phyloP scores from a whole-genome alignment of 768 basidiomycete species.

The Lyophyllum decastes region DNA sequence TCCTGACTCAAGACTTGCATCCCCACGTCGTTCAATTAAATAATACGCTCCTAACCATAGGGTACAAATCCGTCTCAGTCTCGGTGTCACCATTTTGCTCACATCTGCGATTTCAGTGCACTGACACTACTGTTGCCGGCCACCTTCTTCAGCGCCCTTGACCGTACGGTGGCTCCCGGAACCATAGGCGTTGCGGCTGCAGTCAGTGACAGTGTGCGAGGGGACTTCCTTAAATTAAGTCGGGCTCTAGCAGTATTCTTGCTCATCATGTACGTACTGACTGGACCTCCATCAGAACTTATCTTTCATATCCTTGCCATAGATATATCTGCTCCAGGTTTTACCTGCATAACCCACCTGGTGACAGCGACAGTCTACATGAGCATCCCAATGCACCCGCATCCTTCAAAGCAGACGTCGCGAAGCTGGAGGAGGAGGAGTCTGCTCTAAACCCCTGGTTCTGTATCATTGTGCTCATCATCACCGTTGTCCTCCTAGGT shows the following conservation, averaged over 20 bases:
- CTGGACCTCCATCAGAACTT: too few relatives aligned
- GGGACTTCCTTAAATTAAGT: slow-evolving; percentile 58
- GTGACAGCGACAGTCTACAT: slow-evolving; percentile 45
- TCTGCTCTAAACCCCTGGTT: slow-evolving; percentile 66
- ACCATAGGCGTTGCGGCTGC: slow-evolving; percentile 20
- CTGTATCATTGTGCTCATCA: slow-evolving; percentile 50
- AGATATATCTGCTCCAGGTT: slow-evolving; percentile 69
- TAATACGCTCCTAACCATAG: slow-evolving; percentile 65
- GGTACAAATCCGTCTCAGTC: slow-evolving; percentile 38
- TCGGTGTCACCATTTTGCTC: neutral
- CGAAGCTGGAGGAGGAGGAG: slow-evolving; percentile 35
- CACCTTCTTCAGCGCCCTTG: slow-evolving; percentile 63
- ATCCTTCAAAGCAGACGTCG: slow-evolving; percentile 42
- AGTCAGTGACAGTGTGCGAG: slow-evolving; percentile 44
- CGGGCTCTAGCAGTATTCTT: slow-evolving; percentile 65
- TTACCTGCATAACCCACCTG: slow-evolving; percentile 71
- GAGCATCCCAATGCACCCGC: slow-evolving; percentile 46
- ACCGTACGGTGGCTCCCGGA: slow-evolving; percentile 26
- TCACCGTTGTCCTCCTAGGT: slow-evolving; percentile 61
- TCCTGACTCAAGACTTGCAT: slow-evolving; percentile 66
- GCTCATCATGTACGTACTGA: slow-evolving; percentile 49
- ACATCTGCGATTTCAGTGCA: slow-evolving; percentile 40
- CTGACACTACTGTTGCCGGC: slow-evolving; percentile 63
- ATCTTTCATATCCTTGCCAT: neutral
- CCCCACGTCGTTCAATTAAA: slow-evolving; percentile 68